Conservation (phyloP, 1,284 basidiomycete species). For the Boletellus deceptivus region DNA sequence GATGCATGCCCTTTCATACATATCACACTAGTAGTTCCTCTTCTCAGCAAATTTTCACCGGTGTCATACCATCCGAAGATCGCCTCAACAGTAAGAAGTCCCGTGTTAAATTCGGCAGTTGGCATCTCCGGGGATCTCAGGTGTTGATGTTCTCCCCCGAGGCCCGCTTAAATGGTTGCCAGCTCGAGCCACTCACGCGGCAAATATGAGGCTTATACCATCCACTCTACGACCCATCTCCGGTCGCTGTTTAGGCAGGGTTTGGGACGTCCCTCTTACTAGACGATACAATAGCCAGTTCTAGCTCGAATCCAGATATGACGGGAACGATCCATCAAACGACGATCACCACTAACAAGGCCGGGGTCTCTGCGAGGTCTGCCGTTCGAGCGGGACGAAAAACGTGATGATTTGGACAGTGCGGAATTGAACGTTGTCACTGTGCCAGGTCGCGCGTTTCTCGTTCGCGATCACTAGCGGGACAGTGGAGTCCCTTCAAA, state of each 20-base stretch:
- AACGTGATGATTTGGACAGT: too few species aligned
- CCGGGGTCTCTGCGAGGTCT: background rate
- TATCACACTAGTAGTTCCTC: background rate
- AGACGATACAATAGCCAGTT: background rate
- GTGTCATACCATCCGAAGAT: slow-evolving; percentile 7
- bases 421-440: too few species aligned
- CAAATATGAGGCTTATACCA: background rate
- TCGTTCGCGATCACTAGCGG: too few species aligned
- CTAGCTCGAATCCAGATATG: slow-evolving; percentile 1
- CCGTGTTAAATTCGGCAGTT: slow-evolving; percentile 7
- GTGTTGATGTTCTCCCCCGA: background rate
- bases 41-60: slow-evolving; percentile 5
- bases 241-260: background rate
- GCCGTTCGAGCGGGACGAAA: too few species aligned
- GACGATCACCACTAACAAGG: background rate
- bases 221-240: background rate
- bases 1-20: background rate
- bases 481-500: too few species aligned
- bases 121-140: slow-evolving; percentile 5
- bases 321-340: background rate
- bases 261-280: background rate
- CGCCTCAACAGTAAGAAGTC: slow-evolving; percentile 1
- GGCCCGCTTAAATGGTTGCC: background rate
- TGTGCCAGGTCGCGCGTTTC: too few species aligned
- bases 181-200: too few species aligned